These are phyloP conservation scores for Pichia sp. DNA, from an alignment of 1,139 yeast genomes.

Conservation along the genomic window DNA sequence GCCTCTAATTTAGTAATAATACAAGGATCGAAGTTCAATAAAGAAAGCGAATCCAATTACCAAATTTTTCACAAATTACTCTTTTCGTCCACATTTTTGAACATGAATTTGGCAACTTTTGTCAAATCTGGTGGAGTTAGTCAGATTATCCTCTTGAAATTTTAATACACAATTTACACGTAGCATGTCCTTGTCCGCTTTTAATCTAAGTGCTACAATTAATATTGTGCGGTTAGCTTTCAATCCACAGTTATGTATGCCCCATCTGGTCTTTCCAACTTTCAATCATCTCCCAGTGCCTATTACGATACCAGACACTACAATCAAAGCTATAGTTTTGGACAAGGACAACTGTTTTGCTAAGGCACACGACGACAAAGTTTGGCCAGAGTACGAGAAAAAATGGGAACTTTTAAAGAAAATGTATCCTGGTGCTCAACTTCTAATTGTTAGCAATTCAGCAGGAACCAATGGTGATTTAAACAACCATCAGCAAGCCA, in stretches of 20 bases:
- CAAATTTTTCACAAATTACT: no score
- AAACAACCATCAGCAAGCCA: slow-evolving; percentile 53
- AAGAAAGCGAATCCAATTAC: no score
- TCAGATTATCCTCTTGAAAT: no score
- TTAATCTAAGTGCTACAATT: slow-evolving; percentile 66
- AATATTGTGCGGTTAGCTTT: slow-evolving; percentile 55
- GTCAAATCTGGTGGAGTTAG: no score
- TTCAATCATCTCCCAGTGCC: slow-evolving; percentile 58
- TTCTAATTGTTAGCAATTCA: slow-evolving; percentile 83
- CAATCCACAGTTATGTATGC: slow-evolving; percentile 65
- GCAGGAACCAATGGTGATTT: slow-evolving; percentile 84
- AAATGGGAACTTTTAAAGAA: slow-evolving; percentile 53
- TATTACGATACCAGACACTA: slow-evolving; percentile 27
- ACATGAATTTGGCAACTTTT: no score
- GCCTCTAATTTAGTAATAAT: no score
- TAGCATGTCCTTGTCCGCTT: slow-evolving; percentile 23
- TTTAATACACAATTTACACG: no score
- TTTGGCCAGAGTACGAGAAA: slow-evolving; percentile 67
- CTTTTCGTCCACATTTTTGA: no score
- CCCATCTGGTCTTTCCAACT: slow-evolving; percentile 55
- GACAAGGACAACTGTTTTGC: slow-evolving; percentile 98
- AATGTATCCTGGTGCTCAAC: slow-evolving; percentile 56
- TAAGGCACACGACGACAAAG: slow-evolving; percentile 68
- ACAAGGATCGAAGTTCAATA: no score
- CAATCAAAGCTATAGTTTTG: slow-evolving; percentile 72